A percentile compares a stretch with the other conserved stretches of the same genome.
These are phyloP conservation scores for Capillidium heterosporum DNA, from an alignment of 371 early-diverging fungal species.

Conservation along the genomic window DNA sequence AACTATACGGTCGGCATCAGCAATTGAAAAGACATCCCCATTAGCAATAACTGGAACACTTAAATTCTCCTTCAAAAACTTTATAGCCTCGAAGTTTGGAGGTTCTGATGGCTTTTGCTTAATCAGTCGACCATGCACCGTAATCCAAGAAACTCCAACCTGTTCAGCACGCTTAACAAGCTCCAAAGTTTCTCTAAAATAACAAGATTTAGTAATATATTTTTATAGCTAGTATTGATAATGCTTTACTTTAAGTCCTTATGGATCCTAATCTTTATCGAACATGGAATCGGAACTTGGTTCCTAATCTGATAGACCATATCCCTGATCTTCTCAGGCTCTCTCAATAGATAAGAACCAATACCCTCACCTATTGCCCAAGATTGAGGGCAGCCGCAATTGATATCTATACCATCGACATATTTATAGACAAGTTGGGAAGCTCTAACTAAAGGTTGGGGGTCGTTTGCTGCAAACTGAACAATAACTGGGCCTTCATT, in stretches of 20 bases:
- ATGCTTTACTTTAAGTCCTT: slow-evolving; percentile 30
- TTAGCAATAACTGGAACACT: slow-evolving; percentile 63
- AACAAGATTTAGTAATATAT: neutral
- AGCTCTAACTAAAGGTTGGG: slow-evolving; percentile 65
- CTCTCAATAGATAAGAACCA: slow-evolving; percentile 55
- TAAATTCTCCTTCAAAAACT: slow-evolving; percentile 47
- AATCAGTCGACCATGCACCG: slow-evolving; percentile 67
- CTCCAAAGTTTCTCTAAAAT: slow-evolving; percentile 43
- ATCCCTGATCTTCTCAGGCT: slow-evolving; percentile 60
- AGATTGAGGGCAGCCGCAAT: slow-evolving; percentile 77
- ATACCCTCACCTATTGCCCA: slow-evolving; percentile 72
- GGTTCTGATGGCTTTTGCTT: slow-evolving; percentile 55
- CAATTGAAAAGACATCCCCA: slow-evolving; percentile 48
- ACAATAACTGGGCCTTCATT: slow-evolving; percentile 70
- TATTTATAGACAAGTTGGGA: slow-evolving; percentile 65
- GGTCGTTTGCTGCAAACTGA: slow-evolving; percentile 81
- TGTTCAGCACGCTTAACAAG: slow-evolving; percentile 55
- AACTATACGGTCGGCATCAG: slow-evolving; percentile 45
- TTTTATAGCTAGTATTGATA: neutral
- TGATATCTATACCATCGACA: slow-evolving; percentile 62
- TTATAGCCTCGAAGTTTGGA: slow-evolving; percentile 48
- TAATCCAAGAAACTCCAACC: slow-evolving; percentile 59
- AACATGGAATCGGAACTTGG: slow-evolving; percentile 42
- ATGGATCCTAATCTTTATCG: slow-evolving; percentile 66
- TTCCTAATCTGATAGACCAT: slow-evolving; percentile 58